phyloP scores from a whole-genome alignment of 2,329 filamentous ascomycete species.

The Epichloe coenophiala region DNA sequence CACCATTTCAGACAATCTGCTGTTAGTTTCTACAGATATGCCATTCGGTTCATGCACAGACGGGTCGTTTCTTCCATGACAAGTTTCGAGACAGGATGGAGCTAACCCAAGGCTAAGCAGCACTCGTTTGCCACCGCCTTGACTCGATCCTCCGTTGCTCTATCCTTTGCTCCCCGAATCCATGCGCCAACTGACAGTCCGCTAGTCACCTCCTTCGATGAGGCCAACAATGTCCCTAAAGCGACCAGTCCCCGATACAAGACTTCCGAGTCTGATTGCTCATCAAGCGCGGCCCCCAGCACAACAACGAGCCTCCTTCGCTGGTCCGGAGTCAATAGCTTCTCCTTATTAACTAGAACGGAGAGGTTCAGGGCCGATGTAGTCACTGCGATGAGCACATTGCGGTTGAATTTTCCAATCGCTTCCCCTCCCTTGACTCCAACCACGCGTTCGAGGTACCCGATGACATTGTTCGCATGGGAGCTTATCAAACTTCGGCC shows the following conservation, averaged over 20 bases:
- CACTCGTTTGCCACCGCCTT: constrained; percentile 34
- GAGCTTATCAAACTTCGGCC: constrained; percentile 55
- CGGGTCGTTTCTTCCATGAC: background rate
- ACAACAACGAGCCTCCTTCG: constrained; percentile 40
- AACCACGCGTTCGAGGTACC: constrained; percentile 49
- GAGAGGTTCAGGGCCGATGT: constrained; percentile 78
- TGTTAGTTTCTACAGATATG: background rate
- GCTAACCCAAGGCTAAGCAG: constrained; percentile 15
- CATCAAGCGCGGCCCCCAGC: constrained; percentile 47
- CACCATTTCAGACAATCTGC: background rate
- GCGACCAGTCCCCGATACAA: constrained; percentile 73
- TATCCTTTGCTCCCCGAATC: constrained; percentile 29
- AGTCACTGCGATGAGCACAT: constrained; percentile 67
- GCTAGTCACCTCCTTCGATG: constrained; percentile 28
- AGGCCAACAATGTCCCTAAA: constrained; percentile 59
- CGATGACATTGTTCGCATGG: constrained; percentile 42
- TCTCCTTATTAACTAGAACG: constrained; percentile 47
- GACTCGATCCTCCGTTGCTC: constrained; percentile 32
- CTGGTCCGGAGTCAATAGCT: constrained; percentile 20
- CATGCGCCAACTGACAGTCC: constrained; percentile 27
- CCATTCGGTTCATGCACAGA: background rate
- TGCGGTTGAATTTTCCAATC: constrained; percentile 52
- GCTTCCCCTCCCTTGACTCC: constrained; percentile 32
- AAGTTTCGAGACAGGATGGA: background rate
- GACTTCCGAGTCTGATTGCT: constrained; percentile 65